Conservation (phyloP, 108 stramenopile species). For the Nitzschia inconspicua region DNA sequence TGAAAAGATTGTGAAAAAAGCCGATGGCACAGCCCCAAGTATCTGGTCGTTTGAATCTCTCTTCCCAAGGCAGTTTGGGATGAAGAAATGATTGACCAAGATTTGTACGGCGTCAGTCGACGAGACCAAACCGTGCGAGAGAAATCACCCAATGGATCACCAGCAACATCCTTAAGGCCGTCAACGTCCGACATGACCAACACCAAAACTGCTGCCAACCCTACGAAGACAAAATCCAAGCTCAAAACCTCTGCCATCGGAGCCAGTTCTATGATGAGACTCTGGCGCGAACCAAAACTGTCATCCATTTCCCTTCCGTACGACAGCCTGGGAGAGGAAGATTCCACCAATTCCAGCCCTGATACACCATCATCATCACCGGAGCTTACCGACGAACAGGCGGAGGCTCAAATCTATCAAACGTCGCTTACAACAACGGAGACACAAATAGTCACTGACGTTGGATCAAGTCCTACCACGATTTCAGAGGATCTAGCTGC, state of each 20-base stretch:
- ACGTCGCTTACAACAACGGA: neutral
- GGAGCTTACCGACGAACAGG: conserved; percentile 13
- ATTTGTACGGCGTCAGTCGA: conserved; percentile 54
- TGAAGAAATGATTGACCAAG: conserved; percentile 57
- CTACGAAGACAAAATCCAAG: neutral
- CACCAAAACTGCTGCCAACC: neutral
- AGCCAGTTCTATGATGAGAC: conserved; percentile 23
- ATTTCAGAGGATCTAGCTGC: conserved; percentile 5
- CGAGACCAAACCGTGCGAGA: conserved; percentile 22
- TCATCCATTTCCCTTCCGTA: conserved; percentile 8
- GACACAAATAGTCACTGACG: neutral
- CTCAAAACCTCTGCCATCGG: conserved; percentile 24
- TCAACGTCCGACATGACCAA: neutral
- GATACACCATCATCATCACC: neutral
- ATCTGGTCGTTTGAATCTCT: conserved; percentile 84
- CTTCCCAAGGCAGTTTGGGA: conserved; percentile 79
- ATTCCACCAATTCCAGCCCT: neutral
- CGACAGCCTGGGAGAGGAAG: neutral
- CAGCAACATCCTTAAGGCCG: neutral
- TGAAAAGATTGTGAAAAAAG: conserved; percentile 52
- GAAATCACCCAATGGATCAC: neutral
- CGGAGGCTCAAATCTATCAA: conserved; percentile 6
- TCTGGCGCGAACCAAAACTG: conserved; percentile 20
- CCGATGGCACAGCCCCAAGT: conserved; percentile 37
- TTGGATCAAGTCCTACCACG: conserved; percentile 9